Evolutionary conservation across 805 yeast species (phyloP), one percentile per base, ranked within the genome.

Genomic region (Wickerhamiella alocasiicola): DNA sequence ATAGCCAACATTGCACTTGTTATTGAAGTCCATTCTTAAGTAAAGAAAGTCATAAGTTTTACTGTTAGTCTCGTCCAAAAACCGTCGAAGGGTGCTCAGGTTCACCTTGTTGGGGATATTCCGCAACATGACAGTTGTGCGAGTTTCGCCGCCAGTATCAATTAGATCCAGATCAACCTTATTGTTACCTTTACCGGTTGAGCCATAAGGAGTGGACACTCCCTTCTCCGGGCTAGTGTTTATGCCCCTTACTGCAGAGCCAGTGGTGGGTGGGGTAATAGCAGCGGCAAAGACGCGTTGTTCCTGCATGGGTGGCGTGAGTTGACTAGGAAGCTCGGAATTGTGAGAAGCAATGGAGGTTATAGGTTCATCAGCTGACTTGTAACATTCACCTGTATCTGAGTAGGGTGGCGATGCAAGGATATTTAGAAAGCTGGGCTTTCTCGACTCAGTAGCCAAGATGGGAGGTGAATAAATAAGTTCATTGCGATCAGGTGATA

Each of bases 1-100:
- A 54, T 71, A 71, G 5, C 76, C 76, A 23, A 70, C 75, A 44
- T 72, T 71, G 61, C 75, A 69, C 42, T 62, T 63, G 49, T 67
- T 71, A 40, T 58, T 61, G 51, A 70, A 72, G 51, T 71, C 76
- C 46, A 72, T 68, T 41, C 76, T 61, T 47, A 70, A 51, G 47
- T 70, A 70, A 31, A 70, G 46, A 47, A 62, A 62, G 44, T 61
- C 64, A 42, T 62, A 55, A 18, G 63, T 55, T 26, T 53, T 44
- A 46, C 55, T 49, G 51, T 66, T 68, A 3, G 74, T 68, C 19
- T 49, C 56, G 47, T 71, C 74, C 24, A 72, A 52, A 49, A 66
- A 65, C 23, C 59, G 61, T 46, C 71, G 67, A 30, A 72, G 59
- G 47, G 64, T 62, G 25, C 61, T 55, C 46, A 68, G 72, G 34